These are phyloP conservation scores for Misopates orontium DNA, from an alignment of 257 asterid genomes.

Conservation along the genomic window DNA sequence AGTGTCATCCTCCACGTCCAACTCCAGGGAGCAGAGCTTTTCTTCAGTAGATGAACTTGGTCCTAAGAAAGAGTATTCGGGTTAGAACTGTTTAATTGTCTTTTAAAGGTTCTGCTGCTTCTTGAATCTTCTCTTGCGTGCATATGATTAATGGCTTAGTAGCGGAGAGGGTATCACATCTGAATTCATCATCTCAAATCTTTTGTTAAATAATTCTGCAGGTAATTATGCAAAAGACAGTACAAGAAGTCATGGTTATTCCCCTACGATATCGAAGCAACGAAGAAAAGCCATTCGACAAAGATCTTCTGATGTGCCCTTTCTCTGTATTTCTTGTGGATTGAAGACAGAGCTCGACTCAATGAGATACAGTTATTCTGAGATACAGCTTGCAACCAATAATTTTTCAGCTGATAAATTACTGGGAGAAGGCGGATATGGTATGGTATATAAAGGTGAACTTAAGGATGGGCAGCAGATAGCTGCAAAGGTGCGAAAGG, in stretches of 20 bases:
- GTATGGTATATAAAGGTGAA: conserved; percentile 69
- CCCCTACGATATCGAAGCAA: conserved; percentile 29
- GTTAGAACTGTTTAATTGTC: conserved; percentile 34
- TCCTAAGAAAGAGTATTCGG: too few relatives aligned
- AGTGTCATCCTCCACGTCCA: conserved; percentile 25
- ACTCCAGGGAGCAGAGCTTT: conserved; percentile 35
- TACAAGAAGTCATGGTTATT: conserved; percentile 26
- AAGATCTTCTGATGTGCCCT: conserved; percentile 54
- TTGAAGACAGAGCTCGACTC: conserved; percentile 63
- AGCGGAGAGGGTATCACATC: background rate
- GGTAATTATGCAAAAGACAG: conserved; percentile 34
- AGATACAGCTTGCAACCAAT: conserved; percentile 69
- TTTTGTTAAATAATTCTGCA: conserved; percentile 27
- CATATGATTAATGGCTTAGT: conserved; percentile 6
- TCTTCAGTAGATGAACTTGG: conserved; percentile 42
- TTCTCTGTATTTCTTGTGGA: conserved; percentile 72
- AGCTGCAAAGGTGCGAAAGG: conserved; percentile 84
- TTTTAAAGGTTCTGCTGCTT: background rate
- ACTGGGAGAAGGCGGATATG: conserved; percentile 91
- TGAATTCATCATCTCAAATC: conserved; percentile 4
- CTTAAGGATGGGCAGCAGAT: conserved; percentile 72
- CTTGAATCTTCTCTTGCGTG: conserved; percentile 4
- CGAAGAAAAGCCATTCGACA: conserved; percentile 37
- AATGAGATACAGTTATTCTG: conserved; percentile 61
- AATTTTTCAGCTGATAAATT: conserved; percentile 61